A percentile compares a stretch with the other conserved stretches of the same genome.
These are phyloP conservation scores for Asterochloris erici DNA, from an alignment of 139 green algal species.

Conservation along the genomic window DNA sequence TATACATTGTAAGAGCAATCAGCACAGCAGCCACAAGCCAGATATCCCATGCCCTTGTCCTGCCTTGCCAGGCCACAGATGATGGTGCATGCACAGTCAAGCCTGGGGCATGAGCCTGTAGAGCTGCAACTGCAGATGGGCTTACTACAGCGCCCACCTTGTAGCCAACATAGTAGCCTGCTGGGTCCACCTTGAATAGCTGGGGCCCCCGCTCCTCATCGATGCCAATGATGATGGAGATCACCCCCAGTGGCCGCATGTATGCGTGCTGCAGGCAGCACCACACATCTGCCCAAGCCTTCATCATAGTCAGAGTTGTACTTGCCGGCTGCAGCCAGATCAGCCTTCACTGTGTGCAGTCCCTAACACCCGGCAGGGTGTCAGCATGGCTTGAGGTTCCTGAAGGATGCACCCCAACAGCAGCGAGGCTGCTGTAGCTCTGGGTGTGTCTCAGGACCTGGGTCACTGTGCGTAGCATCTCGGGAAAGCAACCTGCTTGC, in stretches of 20 bases:
- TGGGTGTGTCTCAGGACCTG: neutral
- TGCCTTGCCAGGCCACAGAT: too few species aligned
- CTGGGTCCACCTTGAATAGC: slow-evolving; percentile 97
- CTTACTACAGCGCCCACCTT: slow-evolving; percentile 53
- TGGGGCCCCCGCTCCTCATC: slow-evolving; percentile 93
- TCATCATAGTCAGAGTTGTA: neutral
- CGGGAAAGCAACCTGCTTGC: neutral
- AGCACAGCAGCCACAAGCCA: too few species aligned
- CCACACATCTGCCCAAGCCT: neutral
- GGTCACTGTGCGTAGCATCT: neutral
- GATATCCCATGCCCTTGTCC: too few species aligned
- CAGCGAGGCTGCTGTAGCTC: neutral
- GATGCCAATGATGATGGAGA: slow-evolving; percentile 88
- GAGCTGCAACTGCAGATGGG: neutral
- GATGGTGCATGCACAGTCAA: too few species aligned
- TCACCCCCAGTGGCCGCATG: slow-evolving; percentile 86
- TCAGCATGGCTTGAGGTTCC: neutral
- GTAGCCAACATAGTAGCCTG: slow-evolving; percentile 98
- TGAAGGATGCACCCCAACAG: neutral
- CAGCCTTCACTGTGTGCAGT: neutral
- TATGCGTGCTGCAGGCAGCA: slow-evolving; percentile 73
- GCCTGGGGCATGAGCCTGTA: neutral
- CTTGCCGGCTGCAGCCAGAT: neutral
- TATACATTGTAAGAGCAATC: too few species aligned
- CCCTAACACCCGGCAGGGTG: neutral